These are phyloP conservation scores for Mycena haematopus DNA, from an alignment of 768 basidiomycete species.

Conservation along the genomic window DNA sequence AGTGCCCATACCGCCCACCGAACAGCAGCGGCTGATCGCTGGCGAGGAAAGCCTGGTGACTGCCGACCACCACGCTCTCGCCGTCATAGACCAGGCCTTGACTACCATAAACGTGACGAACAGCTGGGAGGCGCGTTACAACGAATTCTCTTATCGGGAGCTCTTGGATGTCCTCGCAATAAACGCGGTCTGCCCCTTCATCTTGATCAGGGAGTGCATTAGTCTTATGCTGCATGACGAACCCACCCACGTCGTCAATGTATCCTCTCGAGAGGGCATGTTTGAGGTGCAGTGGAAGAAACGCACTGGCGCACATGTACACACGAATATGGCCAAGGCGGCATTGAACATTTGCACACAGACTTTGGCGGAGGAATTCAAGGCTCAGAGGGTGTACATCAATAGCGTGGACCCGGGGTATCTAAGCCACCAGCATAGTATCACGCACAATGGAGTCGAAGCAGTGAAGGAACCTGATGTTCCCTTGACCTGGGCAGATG, in stretches of 20 bases:
- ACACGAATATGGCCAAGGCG: constrained; percentile 48
- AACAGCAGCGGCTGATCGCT: constrained; percentile 36
- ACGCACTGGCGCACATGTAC: constrained; percentile 39
- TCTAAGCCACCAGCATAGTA: constrained; percentile 43
- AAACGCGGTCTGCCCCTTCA: constrained; percentile 45
- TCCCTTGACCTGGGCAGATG: constrained; percentile 44
- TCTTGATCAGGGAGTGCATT: constrained; percentile 42
- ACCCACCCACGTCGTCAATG: constrained; percentile 40
- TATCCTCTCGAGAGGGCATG: constrained; percentile 45
- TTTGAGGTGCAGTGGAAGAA: constrained; percentile 35
- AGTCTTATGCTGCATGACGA: constrained; percentile 34
- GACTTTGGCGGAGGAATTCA: constrained; percentile 42
- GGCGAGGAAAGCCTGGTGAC: constrained; percentile 33
- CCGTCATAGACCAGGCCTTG: constrained; percentile 26
- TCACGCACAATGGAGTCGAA: constrained; percentile 35
- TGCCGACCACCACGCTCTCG: constrained; percentile 24
- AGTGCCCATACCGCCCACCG: constrained; percentile 37
- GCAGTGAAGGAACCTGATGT: constrained; percentile 28
- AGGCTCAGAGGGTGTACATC: constrained; percentile 37
- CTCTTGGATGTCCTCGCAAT: constrained; percentile 44
- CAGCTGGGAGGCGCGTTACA: constrained; percentile 42
- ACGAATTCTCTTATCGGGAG: constrained; percentile 44
- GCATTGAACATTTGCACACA: constrained; percentile 46
- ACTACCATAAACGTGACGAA: constrained; percentile 26
- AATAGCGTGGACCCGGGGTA: constrained; percentile 46